Evolutionary conservation across 371 early-diverging fungal genomes (phyloP).

Genomic region (Capniomyces stellatus): DNA sequence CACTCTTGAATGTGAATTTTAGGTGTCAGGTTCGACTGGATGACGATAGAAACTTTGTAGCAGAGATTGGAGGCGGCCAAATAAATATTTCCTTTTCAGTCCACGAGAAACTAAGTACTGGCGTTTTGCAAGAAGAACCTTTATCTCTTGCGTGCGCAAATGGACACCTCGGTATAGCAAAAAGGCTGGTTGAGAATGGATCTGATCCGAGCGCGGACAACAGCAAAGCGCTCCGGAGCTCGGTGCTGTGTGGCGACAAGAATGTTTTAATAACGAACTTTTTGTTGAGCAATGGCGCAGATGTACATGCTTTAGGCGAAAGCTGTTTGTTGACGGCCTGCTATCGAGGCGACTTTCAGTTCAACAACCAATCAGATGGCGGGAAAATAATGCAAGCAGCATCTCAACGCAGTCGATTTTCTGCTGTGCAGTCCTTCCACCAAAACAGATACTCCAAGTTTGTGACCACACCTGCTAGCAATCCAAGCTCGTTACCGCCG

Average conservation of each 20-base stretch:
- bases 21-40: background rate
- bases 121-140: conserved; percentile 11
- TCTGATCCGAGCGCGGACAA: conserved; percentile 10
- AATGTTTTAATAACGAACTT: conserved; percentile 5
- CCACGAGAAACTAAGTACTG: conserved; percentile 10
- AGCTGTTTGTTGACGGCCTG: conserved; percentile 21
- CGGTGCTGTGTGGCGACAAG: conserved; percentile 19
- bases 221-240: conserved; percentile 15
- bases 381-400: conserved; percentile 6
- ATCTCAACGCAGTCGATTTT: background rate
- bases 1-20: background rate
- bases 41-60: background rate
- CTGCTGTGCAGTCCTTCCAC: background rate
- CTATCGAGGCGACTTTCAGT: conserved; percentile 16
- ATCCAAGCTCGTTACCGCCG: background rate
- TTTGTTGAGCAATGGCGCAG: conserved; percentile 13
- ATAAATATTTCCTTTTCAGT: too few relatives aligned
- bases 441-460: background rate
- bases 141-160: conserved; percentile 14
- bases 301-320: conserved; percentile 9
- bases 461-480: background rate
- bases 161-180: conserved; percentile 3
- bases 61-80: too few relatives aligned
- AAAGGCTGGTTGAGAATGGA: conserved; percentile 9
- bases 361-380: background rate